Evolutionary conservation across 352 stramenopile genomes (phyloP), one percentile per base, ranked within the genome.

Genomic region (Globisporangium nodosum): DNA sequence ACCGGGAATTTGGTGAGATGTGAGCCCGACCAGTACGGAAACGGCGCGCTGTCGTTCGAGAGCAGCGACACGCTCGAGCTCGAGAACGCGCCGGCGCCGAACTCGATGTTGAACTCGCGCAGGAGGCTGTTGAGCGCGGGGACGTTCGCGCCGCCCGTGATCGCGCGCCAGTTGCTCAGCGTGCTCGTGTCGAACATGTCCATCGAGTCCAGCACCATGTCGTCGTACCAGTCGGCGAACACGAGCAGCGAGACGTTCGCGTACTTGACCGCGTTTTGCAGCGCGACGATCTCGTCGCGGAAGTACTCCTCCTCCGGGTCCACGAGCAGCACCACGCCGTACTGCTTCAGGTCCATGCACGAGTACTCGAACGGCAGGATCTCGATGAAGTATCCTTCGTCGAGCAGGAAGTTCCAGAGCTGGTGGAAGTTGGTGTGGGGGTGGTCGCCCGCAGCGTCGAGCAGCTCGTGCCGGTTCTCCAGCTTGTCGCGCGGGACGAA

Each of bases 391-490:
- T 88, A 96, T 2, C 81, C 84, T 48, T 77, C 68, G 7, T 64
- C 66, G 3, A 77, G 60, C 7, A 96, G 55, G 18, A 78, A 84
- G 54, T 87, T 85, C 76, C 83, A 96, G 1, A 94, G 58, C 52
- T 89, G 78, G 30, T 88, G 76, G 59, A 91, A 96, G 49, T 96
- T 96, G 1, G 88, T 96, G 63, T 94, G 78, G 12, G 69, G 72
- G 31, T 95, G 81, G 58, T 96, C 88, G 35, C 87, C 87, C 13
- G 87, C 78, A 30, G 73, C 73, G 58, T 94, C 84, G 33, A 96
- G 75, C 30, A 84, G 64, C 52, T 92, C 74, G 48, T 81, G 61
- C 8, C 75, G 63, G 37, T 77, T 79, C 60, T 89, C 72, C 3
- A 95, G 69, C 33, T 85, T 86, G 62, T 96, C 88, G 27, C 79